These are phyloP conservation scores for Podospora pseudopauciseta DNA, from an alignment of 495 filamentous ascomycete genomes.

Conservation along the genomic window DNA sequence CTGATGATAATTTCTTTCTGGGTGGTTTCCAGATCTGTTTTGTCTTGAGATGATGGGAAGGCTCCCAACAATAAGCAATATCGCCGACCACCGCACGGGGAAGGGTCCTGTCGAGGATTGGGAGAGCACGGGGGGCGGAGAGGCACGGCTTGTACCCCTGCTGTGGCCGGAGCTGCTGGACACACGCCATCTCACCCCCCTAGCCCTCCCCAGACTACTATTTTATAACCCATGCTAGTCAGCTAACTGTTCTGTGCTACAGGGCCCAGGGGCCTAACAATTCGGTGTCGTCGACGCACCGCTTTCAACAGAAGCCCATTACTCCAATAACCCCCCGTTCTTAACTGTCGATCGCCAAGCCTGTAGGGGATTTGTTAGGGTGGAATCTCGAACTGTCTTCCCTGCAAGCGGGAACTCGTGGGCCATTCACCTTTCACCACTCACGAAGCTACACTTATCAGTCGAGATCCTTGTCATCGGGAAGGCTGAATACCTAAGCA, in stretches of 20 bases:
- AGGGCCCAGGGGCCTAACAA: not conserved
- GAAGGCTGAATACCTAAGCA: not conserved
- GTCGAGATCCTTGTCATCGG: constrained; percentile 2
- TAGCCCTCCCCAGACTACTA: not conserved
- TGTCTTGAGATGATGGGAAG: not conserved
- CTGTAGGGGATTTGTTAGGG: constrained; percentile 2
- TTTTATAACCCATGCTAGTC: not conserved
- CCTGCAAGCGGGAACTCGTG: not conserved
- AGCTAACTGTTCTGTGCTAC: constrained; percentile 1
- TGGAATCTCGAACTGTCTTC: constrained; percentile 1
- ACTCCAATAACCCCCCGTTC: not conserved
- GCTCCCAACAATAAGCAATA: not conserved
- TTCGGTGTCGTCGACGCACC: constrained; percentile 3
- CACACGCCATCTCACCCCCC: not conserved
- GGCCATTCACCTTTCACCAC: not conserved
- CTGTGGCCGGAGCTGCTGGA: not conserved
- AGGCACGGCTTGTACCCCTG: not conserved
- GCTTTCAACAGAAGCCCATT: constrained; percentile 6
- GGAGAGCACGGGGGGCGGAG: not conserved
- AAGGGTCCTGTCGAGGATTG: not conserved
- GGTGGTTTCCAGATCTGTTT: not conserved
- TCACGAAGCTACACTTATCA: not conserved
- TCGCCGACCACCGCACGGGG: not conserved
- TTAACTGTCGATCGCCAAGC: constrained; percentile 8
- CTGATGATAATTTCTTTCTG: not conserved